Conservation (phyloP, 495 filamentous ascomycete genomes). For the Lentithecium fluviatile region DNA sequence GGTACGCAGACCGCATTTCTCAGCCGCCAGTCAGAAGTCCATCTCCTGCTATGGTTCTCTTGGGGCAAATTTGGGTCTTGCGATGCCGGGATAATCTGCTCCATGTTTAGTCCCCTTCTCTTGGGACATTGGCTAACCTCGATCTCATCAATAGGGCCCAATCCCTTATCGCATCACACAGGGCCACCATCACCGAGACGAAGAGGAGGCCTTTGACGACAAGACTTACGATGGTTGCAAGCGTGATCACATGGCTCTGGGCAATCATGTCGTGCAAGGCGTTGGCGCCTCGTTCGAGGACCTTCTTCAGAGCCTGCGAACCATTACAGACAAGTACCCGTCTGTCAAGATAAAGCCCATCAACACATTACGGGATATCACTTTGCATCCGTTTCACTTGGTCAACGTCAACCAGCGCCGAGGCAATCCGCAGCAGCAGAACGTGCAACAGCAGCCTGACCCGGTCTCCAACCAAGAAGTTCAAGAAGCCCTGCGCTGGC, state of each 20-base stretch:
- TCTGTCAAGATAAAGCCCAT: conserved; percentile 19
- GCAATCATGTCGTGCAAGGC: conserved; percentile 23
- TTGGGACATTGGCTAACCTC: no score
- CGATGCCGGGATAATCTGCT: no score
- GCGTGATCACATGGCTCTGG: conserved; percentile 30
- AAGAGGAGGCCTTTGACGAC: conserved; percentile 32
- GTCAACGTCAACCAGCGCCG: conserved; percentile 25
- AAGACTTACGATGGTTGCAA: conserved; percentile 23
- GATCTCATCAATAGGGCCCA: background rate
- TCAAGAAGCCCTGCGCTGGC: conserved; percentile 23
- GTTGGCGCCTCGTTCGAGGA: conserved; percentile 25
- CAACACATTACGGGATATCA: conserved; percentile 13
- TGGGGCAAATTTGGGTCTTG: no score
- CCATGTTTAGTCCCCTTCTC: no score
- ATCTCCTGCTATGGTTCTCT: no score
- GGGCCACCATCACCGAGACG: conserved; percentile 29
- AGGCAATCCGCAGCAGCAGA: conserved; percentile 4
- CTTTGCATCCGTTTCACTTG: conserved; percentile 28
- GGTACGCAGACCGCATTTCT: no score
- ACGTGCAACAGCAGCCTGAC: conserved; percentile 3
- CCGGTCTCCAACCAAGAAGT: conserved; percentile 16
- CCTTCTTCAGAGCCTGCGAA: conserved; percentile 18
- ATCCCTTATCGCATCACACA: conserved; percentile 24
- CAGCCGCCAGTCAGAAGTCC: no score
- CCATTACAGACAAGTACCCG: conserved; percentile 16